Evolutionary conservation across 2,329 filamentous ascomycete species (phyloP).

Genomic region (Fusarium buharicum): DNA sequence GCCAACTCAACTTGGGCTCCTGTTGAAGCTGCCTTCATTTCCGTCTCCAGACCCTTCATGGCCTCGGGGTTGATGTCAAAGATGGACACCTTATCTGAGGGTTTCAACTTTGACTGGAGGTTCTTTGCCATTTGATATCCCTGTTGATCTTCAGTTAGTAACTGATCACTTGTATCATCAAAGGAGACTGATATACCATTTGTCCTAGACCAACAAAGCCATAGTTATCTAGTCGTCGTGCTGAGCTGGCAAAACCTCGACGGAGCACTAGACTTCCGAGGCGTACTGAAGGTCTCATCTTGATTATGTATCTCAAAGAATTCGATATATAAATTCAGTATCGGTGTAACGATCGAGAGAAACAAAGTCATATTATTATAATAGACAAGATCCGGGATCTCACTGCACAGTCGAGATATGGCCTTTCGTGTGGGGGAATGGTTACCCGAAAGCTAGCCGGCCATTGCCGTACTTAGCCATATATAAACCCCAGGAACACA

Average conservation of each 20-base stretch:
- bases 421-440: conserved; percentile 29
- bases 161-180: background rate
- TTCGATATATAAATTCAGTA: background rate
- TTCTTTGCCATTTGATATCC: conserved; percentile 73
- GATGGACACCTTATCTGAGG: conserved; percentile 62
- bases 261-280: conserved; percentile 51
- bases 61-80: conserved; percentile 67
- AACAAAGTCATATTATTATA: background rate
- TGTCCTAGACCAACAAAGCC: conserved; percentile 70
- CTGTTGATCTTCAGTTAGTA: conserved; percentile 47
- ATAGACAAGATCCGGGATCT: conserved; percentile 2
- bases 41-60: conserved; percentile 58
- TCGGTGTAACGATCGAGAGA: background rate
- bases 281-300: conserved; percentile 40
- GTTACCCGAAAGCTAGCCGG: conserved; percentile 49
- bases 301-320: background rate
- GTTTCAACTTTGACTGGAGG: conserved; percentile 65
- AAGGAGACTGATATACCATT: conserved; percentile 58
- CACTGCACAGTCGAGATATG: conserved; percentile 3
- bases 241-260: conserved; percentile 62
- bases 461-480: conserved; percentile 52
- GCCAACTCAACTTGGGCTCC: conserved; percentile 61
- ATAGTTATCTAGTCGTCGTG: conserved; percentile 62
- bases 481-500: background rate
- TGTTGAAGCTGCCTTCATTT: conserved; percentile 56